Conservation (phyloP, 2,329 filamentous ascomycete genomes). For the Fusarium sp. region DNA sequence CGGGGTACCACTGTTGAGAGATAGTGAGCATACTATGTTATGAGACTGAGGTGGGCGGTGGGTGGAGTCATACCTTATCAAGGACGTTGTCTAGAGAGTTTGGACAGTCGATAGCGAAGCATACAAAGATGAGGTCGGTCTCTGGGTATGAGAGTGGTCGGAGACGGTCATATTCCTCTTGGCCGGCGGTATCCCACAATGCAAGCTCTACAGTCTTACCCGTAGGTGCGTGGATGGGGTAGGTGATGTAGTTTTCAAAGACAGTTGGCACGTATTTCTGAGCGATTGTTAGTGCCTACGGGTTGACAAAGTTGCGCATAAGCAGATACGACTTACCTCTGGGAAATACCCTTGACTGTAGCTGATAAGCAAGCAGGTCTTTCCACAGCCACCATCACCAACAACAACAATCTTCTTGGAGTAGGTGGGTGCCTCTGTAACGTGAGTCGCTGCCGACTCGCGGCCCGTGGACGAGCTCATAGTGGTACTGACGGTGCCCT, state of each 20-base stretch:
- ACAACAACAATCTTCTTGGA: slow-evolving; percentile 99
- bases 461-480: slow-evolving; percentile 79
- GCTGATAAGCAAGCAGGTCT: slow-evolving; percentile 98
- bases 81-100: slow-evolving; percentile 98
- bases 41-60: slow-evolving; percentile 1
- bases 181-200: slow-evolving; percentile 97
- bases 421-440: slow-evolving; percentile 91
- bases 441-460: slow-evolving; percentile 82
- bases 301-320: not conserved
- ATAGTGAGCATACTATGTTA: slow-evolving; percentile 10
- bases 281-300: slow-evolving; percentile 9
- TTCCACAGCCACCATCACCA: slow-evolving; percentile 96
- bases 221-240: slow-evolving; percentile 85
- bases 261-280: slow-evolving; percentile 99
- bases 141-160: slow-evolving; percentile 97
- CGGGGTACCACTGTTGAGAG: slow-evolving; percentile 87
- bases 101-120: slow-evolving; percentile 98
- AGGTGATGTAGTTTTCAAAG: slow-evolving; percentile 99
- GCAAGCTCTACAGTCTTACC: slow-evolving; percentile 97
- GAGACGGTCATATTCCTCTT: slow-evolving; percentile 98
- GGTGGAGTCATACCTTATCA: slow-evolving; percentile 79
- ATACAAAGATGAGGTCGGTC: slow-evolving; percentile 97
- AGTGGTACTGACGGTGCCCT: slow-evolving; percentile 89
- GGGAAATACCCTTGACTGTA: slow-evolving; percentile 99
- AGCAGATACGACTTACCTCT: slow-evolving; percentile 72